These are phyloP conservation scores for Daldinia concentrica DNA, from an alignment of 495 filamentous ascomycete species.

Conservation along the genomic window DNA sequence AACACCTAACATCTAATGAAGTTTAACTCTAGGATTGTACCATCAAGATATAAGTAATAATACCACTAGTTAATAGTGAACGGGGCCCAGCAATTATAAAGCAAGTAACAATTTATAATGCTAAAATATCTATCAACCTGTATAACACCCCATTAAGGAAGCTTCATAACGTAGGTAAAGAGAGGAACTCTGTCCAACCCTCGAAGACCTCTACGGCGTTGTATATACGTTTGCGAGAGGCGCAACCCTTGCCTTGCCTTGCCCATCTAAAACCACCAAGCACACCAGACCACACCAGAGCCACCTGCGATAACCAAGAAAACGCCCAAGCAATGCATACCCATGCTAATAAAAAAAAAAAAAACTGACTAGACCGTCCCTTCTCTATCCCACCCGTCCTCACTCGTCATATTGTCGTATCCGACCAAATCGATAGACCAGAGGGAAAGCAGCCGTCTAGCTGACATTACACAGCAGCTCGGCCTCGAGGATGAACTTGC, in stretches of 20 bases:
- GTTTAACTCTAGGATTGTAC: no score
- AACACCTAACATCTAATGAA: no score
- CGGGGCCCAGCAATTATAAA: not conserved
- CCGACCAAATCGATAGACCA: no score
- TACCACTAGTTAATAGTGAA: not conserved
- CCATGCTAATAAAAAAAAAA: slow-evolving; percentile 9
- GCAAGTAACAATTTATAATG: not conserved
- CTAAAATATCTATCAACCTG: not conserved
- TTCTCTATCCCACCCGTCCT: not conserved
- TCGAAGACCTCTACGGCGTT: not conserved
- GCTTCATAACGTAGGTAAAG: not conserved
- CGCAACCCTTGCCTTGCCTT: not conserved
- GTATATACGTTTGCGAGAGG: slow-evolving; percentile 2
- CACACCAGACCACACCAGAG: not conserved
- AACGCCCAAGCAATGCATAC: slow-evolving; percentile 31
- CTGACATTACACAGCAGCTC: slow-evolving; percentile 85
- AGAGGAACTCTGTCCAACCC: not conserved
- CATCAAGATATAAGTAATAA: no score
- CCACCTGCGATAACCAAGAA: not conserved
- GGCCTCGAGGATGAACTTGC: slow-evolving; percentile 95
- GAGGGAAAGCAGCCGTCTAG: slow-evolving; percentile 40
- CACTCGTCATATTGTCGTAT: no score
- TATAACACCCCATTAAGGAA: not conserved
- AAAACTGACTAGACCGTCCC: not conserved
- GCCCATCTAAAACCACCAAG: slow-evolving; percentile 10